Conservation (phyloP, 2,329 filamentous ascomycete species). For the Botryosphaeria dothidea region DNA sequence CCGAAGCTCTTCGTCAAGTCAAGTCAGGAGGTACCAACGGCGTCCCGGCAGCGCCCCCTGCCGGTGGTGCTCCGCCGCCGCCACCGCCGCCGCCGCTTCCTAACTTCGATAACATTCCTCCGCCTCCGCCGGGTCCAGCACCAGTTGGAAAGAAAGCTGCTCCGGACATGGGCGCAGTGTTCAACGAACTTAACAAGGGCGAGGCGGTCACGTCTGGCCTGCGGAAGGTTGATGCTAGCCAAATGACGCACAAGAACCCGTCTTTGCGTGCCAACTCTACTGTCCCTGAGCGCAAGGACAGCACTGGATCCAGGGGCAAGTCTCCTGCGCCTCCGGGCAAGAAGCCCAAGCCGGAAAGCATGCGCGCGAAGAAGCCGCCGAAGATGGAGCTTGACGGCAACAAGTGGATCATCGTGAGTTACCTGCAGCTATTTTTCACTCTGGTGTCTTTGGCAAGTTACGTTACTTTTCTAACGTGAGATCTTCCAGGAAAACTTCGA, state of each 20-base stretch:
- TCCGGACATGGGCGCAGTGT: constrained; percentile 79
- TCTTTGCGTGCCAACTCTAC: constrained; percentile 72
- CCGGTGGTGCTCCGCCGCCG: constrained; percentile 59
- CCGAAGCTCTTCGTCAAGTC: constrained; percentile 65
- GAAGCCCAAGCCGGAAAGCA: constrained; percentile 51
- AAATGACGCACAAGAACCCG: constrained; percentile 99
- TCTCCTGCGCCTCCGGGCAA: constrained; percentile 80
- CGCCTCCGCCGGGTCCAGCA: constrained; percentile 57
- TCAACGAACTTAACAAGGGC: constrained; percentile 87
- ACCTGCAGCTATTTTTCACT: background rate
- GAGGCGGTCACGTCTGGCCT: constrained; percentile 84
- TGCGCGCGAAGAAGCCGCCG: constrained; percentile 50
- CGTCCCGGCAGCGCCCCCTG: constrained; percentile 50
- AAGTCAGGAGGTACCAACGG: constrained; percentile 42
- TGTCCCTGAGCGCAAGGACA: constrained; percentile 62
- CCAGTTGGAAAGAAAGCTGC: constrained; percentile 41
- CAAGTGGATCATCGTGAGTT: constrained; percentile 83
- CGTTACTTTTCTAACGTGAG: background rate
- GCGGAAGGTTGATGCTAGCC: constrained; percentile 88
- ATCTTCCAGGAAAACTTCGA: constrained; percentile 80
- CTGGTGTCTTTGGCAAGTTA: background rate
- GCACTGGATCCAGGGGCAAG: constrained; percentile 65
- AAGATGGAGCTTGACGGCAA: constrained; percentile 61
- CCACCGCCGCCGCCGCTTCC: constrained; percentile 67
- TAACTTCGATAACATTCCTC: constrained; percentile 43